Conservation (phyloP, 2,329 filamentous ascomycete genomes). For the Simplicillium aogashimaense region DNA sequence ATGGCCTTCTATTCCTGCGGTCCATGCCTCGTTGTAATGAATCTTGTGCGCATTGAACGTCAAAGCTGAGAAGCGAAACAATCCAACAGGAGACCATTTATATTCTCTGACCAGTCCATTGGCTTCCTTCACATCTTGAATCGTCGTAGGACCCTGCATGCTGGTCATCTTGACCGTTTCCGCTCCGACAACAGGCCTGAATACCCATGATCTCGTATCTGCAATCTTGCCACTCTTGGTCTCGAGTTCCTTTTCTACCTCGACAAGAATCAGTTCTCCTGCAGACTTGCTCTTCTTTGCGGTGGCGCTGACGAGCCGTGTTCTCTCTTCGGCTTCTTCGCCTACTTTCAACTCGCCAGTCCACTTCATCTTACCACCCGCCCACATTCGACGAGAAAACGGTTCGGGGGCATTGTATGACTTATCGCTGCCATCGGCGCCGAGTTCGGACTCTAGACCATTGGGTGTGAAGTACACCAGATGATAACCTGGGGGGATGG, state of each 20-base stretch:
- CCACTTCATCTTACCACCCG: conserved; percentile 51
- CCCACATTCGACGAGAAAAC: conserved; percentile 60
- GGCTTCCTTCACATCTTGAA: conserved; percentile 6
- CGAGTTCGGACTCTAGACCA: conserved; percentile 43
- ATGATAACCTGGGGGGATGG: conserved; percentile 50
- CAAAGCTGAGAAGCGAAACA: conserved; percentile 76
- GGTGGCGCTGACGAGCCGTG: conserved; percentile 40
- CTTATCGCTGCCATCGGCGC: conserved; percentile 49
- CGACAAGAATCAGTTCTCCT: conserved; percentile 54
- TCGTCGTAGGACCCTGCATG: conserved; percentile 8
- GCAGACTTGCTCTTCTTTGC: conserved; percentile 45
- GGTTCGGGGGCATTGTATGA: conserved; percentile 49
- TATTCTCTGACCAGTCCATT: background rate
- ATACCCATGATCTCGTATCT: conserved; percentile 44
- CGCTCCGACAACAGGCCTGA: conserved; percentile 24
- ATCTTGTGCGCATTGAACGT: conserved; percentile 84
- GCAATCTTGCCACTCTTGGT: too few relatives aligned
- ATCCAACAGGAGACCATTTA: conserved; percentile 33
- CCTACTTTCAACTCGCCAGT: conserved; percentile 35
- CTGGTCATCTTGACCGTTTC: conserved; percentile 5
- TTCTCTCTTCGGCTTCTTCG: conserved; percentile 45
- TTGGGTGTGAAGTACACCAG: conserved; percentile 54
- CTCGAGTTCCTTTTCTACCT: conserved; percentile 46
- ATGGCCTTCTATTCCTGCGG: conserved; percentile 56
- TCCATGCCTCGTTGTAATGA: conserved; percentile 65